Evolutionary conservation across 352 stramenopile species (phyloP).

Genomic region (Phytophthora ramorum): DNA sequence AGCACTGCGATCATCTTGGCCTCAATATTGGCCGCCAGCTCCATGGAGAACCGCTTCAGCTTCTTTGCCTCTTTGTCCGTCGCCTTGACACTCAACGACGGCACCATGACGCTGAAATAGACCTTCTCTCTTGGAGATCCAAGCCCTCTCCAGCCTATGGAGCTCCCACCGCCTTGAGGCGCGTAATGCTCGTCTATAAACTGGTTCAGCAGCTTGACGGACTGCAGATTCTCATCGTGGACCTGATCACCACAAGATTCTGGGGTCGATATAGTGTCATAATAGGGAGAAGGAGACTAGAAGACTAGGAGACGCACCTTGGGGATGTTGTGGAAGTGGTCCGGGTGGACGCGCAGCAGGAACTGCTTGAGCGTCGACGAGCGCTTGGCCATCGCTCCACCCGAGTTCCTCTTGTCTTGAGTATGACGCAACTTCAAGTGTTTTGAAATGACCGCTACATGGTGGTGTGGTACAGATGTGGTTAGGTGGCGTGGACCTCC

Average conservation of each 20-base stretch:
- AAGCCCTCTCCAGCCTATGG: conserved; percentile 11
- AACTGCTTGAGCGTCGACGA: conserved; percentile 76
- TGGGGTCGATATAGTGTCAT: background rate
- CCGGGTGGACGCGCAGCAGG: conserved; percentile 71
- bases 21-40: conserved; percentile 56
- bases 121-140: conserved; percentile 30
- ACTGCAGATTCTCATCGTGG: conserved; percentile 75
- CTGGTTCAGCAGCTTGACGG: conserved; percentile 75
- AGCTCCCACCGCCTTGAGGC: conserved; percentile 14
- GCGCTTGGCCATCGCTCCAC: conserved; percentile 40
- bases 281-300: background rate
- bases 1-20: conserved; percentile 56
- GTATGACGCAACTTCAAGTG: conserved; percentile 35
- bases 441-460: conserved; percentile 19
- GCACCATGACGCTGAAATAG: conserved; percentile 46
- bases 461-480: conserved; percentile 19
- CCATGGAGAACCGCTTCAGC: conserved; percentile 59
- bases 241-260: conserved; percentile 28
- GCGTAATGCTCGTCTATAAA: conserved; percentile 66
- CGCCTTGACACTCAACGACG: conserved; percentile 5
- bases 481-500: conserved; percentile 30
- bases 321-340: conserved; percentile 68
- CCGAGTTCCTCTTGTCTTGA: conserved; percentile 12
- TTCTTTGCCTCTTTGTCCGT: conserved; percentile 9
- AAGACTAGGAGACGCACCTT: conserved; percentile 25